These are phyloP conservation scores for Mucor lusitanicus DNA, from an alignment of 371 early-diverging fungal genomes.

Conservation along the genomic window DNA sequence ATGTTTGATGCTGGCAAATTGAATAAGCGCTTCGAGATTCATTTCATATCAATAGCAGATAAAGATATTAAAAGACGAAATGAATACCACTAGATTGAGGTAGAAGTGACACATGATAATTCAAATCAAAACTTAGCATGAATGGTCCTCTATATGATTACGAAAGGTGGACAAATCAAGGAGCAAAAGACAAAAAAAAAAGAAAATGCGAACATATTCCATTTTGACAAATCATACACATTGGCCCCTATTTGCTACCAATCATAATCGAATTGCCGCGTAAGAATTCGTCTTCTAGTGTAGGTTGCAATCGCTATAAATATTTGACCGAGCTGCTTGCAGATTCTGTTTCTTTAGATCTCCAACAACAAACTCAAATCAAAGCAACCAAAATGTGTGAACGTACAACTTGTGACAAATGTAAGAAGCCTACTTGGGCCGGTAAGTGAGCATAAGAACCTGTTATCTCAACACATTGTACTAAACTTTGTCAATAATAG, in stretches of 20 bases:
- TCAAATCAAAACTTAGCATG: neutral
- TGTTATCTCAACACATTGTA: neutral
- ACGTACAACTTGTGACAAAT: slow-evolving; percentile 14
- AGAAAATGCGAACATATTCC: neutral
- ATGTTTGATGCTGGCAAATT: neutral
- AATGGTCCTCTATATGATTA: neutral
- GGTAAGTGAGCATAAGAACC: neutral
- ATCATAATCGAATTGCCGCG: neutral
- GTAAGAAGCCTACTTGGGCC: slow-evolving; percentile 19
- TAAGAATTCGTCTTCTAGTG: neutral
- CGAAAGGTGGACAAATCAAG: neutral
- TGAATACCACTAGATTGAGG: neutral
- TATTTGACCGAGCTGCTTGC: neutral
- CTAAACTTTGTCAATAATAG: neutral
- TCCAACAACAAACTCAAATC: neutral
- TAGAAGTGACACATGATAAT: neutral
- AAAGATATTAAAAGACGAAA: neutral
- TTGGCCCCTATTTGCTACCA: neutral
- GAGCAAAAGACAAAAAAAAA: neutral
- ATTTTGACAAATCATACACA: neutral
- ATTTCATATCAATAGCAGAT: neutral
- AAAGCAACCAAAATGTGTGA: slow-evolving; percentile 10
- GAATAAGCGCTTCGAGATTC: neutral
- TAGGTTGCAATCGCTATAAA: neutral
- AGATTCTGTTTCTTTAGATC: neutral